phyloP scores from a whole-genome alignment of 768 basidiomycete species.

The Psilocybe subaeruginosa region DNA sequence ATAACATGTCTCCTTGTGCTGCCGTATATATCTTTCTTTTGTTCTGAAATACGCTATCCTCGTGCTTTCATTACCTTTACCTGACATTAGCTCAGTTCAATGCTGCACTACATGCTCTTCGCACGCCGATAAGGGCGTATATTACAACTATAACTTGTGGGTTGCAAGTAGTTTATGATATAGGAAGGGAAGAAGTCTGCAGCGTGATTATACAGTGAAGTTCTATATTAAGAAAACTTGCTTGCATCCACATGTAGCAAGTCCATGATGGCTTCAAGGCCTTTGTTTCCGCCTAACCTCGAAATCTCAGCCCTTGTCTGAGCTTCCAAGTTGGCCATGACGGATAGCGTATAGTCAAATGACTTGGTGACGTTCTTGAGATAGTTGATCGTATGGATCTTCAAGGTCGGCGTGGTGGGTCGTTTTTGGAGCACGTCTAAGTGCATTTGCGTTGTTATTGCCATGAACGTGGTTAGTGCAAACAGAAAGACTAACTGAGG shows the following conservation, averaged over 20 bases:
- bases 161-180: too few species aligned
- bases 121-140: too few species aligned
- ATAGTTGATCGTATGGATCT: slow-evolving; percentile 79
- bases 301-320: slow-evolving; percentile 72
- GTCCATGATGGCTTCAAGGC: slow-evolving; percentile 61
- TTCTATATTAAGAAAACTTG: slow-evolving; percentile 5
- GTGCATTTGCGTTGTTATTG: neutral
- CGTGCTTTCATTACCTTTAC: too few species aligned
- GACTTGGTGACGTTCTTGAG: slow-evolving; percentile 77
- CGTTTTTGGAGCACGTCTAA: slow-evolving; percentile 90
- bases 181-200: too few species aligned
- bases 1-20: too few species aligned
- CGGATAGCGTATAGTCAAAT: slow-evolving; percentile 83
- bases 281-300: slow-evolving; percentile 76
- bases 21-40: too few species aligned
- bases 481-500: slow-evolving; percentile 62
- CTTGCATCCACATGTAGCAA: slow-evolving; percentile 44
- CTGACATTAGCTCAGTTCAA: too few species aligned
- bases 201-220: too few species aligned
- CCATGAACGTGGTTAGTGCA: neutral
- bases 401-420: slow-evolving; percentile 79
- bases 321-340: slow-evolving; percentile 65
- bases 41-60: too few species aligned
- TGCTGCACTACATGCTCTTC: too few species aligned
- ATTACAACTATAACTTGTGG: too few species aligned